Percentiles rank a stretch among this genome's conserved stretches.
Evolutionary conservation across 2,329 filamentous ascomycete genomes (phyloP).

Genomic region (Trichoderma arundinaceum): DNA sequence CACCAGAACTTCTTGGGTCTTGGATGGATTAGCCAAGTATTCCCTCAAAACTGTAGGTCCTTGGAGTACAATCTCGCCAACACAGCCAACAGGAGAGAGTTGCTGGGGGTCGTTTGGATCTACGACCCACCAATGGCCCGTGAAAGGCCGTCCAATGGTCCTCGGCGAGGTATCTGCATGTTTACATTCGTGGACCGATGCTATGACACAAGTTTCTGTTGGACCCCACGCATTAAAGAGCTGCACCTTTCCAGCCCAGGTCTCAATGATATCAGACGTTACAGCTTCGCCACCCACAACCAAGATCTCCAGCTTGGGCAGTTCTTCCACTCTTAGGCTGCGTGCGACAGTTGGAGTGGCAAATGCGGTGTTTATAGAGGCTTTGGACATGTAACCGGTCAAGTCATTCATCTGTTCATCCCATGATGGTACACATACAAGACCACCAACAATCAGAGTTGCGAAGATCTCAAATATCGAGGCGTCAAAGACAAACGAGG

Average conservation of each 20-base stretch:
- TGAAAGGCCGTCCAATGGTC: neutral
- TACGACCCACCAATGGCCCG: constrained; percentile 28
- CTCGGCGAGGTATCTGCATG: neutral
- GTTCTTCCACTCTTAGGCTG: neutral
- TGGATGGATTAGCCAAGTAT: constrained; percentile 2
- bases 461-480: constrained; percentile 30
- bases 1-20: neutral
- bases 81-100: neutral
- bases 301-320: neutral
- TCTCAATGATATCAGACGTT: constrained; percentile 1
- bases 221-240: constrained; percentile 28
- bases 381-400: neutral
- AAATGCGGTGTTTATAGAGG: neutral
- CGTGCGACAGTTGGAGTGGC: constrained; percentile 20
- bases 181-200: constrained; percentile 19
- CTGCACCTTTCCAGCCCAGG: constrained; percentile 1
- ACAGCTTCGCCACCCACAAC: constrained; percentile 23
- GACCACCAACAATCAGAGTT: constrained; percentile 12
- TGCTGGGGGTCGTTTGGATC: constrained; percentile 11
- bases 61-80: constrained; percentile 21
- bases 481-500: constrained; percentile 33
- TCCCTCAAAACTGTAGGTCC: constrained; percentile 8
- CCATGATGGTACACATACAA: constrained; percentile 33
- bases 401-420: constrained; percentile 28
- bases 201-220: constrained; percentile 17